phyloP scores from a whole-genome alignment of 1,284 basidiomycete species.

The Trametes sp. region DNA sequence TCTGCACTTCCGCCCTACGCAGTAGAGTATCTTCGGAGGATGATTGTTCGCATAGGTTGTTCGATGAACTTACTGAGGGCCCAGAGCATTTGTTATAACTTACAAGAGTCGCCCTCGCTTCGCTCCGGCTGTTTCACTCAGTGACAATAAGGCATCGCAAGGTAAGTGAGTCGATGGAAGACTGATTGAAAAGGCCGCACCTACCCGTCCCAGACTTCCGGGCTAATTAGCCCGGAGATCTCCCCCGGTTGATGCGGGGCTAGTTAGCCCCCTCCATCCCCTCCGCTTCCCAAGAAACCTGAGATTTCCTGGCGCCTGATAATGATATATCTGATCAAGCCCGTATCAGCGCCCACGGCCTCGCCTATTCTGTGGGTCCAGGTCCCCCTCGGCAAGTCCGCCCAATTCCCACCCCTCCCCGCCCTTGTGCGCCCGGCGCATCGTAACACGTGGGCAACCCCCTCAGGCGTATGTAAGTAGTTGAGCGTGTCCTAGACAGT shows the following conservation, averaged over 20 bases:
- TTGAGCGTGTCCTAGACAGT: too few relatives aligned
- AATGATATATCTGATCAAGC: neutral
- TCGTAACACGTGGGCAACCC: neutral
- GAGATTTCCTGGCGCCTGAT: conserved; percentile 1
- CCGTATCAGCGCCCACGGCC: neutral
- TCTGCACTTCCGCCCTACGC: conserved; percentile 55
- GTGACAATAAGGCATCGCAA: too few relatives aligned
- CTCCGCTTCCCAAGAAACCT: neutral
- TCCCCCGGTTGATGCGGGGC: neutral
- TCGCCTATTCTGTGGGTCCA: neutral
- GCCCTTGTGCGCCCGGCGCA: neutral
- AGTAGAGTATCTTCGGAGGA: neutral
- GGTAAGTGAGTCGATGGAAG: too few relatives aligned
- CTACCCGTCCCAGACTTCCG: neutral
- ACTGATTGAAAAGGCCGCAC: too few relatives aligned
- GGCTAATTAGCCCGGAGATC: neutral
- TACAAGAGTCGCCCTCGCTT: too few relatives aligned
- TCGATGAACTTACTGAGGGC: too few relatives aligned
- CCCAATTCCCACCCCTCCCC: neutral
- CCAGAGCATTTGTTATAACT: too few relatives aligned
- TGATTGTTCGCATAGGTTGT: neutral
- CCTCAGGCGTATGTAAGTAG: neutral
- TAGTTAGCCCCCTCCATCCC: neutral
- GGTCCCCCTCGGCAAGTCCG: neutral
- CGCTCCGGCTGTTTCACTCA: too few relatives aligned